Evolutionary conservation across 1,284 basidiomycete genomes (phyloP).

Genomic region (Amylostereum areolatum): DNA sequence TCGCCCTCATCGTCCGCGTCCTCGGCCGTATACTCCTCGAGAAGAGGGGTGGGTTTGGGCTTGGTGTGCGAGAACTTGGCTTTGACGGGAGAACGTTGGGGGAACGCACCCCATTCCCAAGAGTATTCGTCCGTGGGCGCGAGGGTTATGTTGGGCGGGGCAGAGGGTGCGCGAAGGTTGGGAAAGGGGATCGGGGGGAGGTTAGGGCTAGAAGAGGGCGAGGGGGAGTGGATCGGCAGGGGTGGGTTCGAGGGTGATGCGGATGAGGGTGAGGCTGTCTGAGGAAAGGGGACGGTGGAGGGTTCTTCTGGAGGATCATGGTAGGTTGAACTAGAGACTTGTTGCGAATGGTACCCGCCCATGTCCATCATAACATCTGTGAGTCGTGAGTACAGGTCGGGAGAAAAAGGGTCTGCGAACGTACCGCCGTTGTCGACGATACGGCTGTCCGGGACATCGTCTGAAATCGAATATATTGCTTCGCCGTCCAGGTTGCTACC

Average conservation of each 20-base stretch:
- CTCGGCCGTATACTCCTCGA: not conserved
- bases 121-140: conserved; percentile 55
- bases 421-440: conserved; percentile 66
- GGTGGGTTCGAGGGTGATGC: not conserved
- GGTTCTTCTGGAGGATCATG: not conserved
- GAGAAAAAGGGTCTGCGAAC: conserved; percentile 22
- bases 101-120: conserved; percentile 84
- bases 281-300: not conserved
- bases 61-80: conserved; percentile 38
- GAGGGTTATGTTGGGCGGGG: conserved; percentile 33
- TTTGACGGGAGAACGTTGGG: conserved; percentile 67
- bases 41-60: conserved; percentile 2
- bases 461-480: conserved; percentile 18
- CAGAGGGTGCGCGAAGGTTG: conserved; percentile 46
- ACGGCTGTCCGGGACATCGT: conserved; percentile 50
- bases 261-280: not conserved
- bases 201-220: conserved; percentile 1
- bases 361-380: conserved; percentile 61
- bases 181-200: conserved; percentile 26
- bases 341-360: conserved; percentile 57
- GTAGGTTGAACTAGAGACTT: conserved; percentile 24
- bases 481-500: conserved; percentile 49
- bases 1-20: not conserved
- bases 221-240: not conserved
- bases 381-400: not conserved